phyloP scores from a whole-genome alignment of 495 filamentous ascomycete species.

The Umbilicaria muhlenbergii region DNA sequence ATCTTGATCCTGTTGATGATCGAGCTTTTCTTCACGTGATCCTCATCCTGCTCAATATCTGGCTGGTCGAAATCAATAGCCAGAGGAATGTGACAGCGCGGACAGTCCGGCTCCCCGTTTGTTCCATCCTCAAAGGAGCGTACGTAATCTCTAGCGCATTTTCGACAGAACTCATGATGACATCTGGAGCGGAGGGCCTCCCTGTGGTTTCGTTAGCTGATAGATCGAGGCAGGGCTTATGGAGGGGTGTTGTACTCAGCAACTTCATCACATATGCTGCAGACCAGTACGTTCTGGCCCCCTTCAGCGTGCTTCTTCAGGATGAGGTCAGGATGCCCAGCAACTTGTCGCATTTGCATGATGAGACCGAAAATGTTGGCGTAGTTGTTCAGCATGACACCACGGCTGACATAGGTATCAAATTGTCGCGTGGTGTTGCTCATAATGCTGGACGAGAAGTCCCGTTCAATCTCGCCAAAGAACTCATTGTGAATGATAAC shows the following conservation, averaged over 20 bases:
- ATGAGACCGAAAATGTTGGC: slow-evolving; percentile 52
- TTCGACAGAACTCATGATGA: slow-evolving; percentile 88
- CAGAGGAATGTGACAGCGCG: slow-evolving; percentile 77
- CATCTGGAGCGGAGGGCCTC: slow-evolving; percentile 85
- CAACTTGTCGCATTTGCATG: slow-evolving; percentile 73
- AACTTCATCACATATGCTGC: slow-evolving; percentile 85
- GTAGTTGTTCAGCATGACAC: slow-evolving; percentile 93
- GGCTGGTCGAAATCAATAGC: slow-evolving; percentile 87
- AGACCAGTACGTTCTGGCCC: slow-evolving; percentile 82
- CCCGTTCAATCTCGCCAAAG: slow-evolving; percentile 86
- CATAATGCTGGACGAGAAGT: slow-evolving; percentile 94
- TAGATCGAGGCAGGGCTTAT: no score
- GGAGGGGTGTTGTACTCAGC: slow-evolving; percentile 36
- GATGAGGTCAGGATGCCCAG: slow-evolving; percentile 71
- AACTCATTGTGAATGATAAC: slow-evolving; percentile 84
- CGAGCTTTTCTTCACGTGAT: slow-evolving; percentile 71
- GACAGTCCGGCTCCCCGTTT: slow-evolving; percentile 57
- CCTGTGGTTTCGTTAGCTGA: no score
- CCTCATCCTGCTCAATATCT: slow-evolving; percentile 77
- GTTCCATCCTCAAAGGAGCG: slow-evolving; percentile 42
- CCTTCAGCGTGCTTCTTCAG: slow-evolving; percentile 71
- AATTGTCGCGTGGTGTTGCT: slow-evolving; percentile 72
- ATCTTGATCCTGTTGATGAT: slow-evolving; percentile 97
- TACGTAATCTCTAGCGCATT: slow-evolving; percentile 75
- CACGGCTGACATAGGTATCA: slow-evolving; percentile 85